These are phyloP conservation scores for Nectriaceae sp. DNA, from an alignment of 2,329 filamentous ascomycete species.

Conservation along the genomic window DNA sequence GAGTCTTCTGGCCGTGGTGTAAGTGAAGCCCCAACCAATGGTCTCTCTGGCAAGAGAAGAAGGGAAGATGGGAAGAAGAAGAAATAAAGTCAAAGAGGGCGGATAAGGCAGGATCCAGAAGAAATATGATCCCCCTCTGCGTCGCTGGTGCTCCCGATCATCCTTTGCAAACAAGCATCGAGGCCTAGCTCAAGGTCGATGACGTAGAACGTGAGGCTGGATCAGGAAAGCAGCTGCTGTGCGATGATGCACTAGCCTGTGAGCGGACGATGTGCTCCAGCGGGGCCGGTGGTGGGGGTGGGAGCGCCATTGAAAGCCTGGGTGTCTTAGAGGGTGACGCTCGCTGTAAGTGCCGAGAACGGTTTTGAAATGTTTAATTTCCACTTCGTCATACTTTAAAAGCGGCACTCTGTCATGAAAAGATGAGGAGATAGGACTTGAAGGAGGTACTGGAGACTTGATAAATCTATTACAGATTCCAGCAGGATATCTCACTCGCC, in stretches of 20 bases:
- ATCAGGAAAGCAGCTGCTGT: conserved; percentile 5
- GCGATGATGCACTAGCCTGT: conserved; percentile 4
- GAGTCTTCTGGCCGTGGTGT: background rate
- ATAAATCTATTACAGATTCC: background rate
- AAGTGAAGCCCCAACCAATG: background rate
- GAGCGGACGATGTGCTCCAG: background rate
- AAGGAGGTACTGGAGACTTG: no score
- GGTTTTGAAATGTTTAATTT: no score
- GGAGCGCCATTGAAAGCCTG: no score
- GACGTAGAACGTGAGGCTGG: conserved; percentile 1
- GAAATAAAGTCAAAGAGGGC: background rate
- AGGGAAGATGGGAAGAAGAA: conserved; percentile 9
- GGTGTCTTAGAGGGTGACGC: background rate
- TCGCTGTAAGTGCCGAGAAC: no score
- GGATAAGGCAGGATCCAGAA: background rate
- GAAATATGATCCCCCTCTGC: no score
- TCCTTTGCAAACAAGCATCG: conserved; percentile 16
- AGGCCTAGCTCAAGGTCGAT: conserved; percentile 10
- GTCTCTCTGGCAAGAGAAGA: background rate
- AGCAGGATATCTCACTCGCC: background rate
- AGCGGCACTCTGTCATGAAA: background rate
- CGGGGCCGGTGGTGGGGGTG: background rate
- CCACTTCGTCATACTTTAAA: background rate
- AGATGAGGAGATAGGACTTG: no score
- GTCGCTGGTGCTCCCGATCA: no score